Evolutionary conservation across 257 asterid genomes (phyloP), one percentile per base, ranked within the genome.

Genomic region (Ajuga chamaepitys): DNA sequence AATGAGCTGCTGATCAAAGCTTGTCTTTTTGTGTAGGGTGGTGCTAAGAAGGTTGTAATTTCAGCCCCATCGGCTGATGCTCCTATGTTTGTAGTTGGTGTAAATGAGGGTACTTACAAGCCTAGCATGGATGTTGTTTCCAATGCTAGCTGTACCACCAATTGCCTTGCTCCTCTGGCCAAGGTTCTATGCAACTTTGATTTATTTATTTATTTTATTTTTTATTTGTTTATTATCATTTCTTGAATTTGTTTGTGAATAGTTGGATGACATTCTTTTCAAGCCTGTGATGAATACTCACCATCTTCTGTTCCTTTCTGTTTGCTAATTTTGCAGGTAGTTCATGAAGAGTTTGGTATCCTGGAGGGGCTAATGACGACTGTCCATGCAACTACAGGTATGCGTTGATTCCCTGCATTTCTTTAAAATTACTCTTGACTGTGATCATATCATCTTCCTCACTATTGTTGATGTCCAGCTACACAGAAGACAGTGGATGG

Each of bases 21-120:
- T 75, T 42, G 21, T 72, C 16, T 41, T 30, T 56, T 30, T 75
- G 55, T 80, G 70, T 65, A 94, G 99, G 98, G 96, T 78, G 99
- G 99, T 70, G 98, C 99, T 30, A 88, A 85, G 80, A 94, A 94
- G 80, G 95, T 94, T 35, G 77, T 94, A 20, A 90, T 94, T 75
- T 94, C 99, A 45, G 99, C 99, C 74, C 99, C 99, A 78, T 94
- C 99, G 64, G 95, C 89, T 13, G 99, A 94, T 81, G 99, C 99
- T 37, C 99, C 99, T 56, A 94, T 94, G 99, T 94, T 94, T 66
- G 99, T 94, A 13, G 95, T 94, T 70, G 99, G 99, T 52, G 99
- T 94, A 25, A 94, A 94, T 65, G 99, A 90, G 83, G 74, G 70
- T 30, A 81, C 84, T 7, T 94, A 94, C 86, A 82, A 85, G 63